Evolutionary conservation across 2,329 filamentous ascomycete species (phyloP).

Genomic region (Metarhizium anisopliae): DNA sequence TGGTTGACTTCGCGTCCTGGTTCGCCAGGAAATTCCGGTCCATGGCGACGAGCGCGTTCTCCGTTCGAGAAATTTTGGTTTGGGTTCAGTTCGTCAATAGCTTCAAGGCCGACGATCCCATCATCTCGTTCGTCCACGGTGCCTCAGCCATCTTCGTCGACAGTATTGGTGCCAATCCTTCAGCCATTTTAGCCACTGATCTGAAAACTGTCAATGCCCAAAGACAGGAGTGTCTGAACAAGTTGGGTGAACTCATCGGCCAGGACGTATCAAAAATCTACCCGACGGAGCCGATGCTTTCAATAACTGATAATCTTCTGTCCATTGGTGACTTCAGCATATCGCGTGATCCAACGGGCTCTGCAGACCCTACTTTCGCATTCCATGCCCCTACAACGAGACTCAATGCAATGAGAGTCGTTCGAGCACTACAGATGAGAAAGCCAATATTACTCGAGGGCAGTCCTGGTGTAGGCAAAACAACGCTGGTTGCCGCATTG

Average conservation of each 20-base stretch:
- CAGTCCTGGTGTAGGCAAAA: conserved; percentile 97
- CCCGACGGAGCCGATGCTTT: conserved; percentile 49
- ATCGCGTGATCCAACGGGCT: conserved; percentile 34
- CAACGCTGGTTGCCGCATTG: conserved; percentile 79
- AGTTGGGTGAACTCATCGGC: conserved; percentile 59
- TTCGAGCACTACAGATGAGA: conserved; percentile 76
- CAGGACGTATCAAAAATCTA: conserved; percentile 58
- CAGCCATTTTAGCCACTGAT: conserved; percentile 70
- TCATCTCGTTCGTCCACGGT: conserved; percentile 60
- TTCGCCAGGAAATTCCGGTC: conserved; percentile 78
- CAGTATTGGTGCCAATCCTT: conserved; percentile 88
- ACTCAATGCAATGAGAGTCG: conserved; percentile 81
- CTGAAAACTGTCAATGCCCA: conserved; percentile 62
- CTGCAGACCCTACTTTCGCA: conserved; percentile 36
- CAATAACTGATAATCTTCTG: conserved; percentile 40
- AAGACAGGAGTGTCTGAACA: conserved; percentile 61
- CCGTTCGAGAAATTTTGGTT: conserved; percentile 82
- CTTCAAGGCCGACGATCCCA: conserved; percentile 36
- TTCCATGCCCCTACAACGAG: conserved; percentile 86
- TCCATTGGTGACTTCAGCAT: conserved; percentile 70
- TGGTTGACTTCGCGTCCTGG: conserved; percentile 88
- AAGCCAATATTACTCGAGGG: conserved; percentile 94
- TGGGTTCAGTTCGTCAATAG: conserved; percentile 92
- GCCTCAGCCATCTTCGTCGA: conserved; percentile 95
- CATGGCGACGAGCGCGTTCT: conserved; percentile 66